Evolutionary conservation across 2,329 filamentous ascomycete species (phyloP), one percentile per base, ranked within the genome.

Genomic region (Fusarium sublunatum): DNA sequence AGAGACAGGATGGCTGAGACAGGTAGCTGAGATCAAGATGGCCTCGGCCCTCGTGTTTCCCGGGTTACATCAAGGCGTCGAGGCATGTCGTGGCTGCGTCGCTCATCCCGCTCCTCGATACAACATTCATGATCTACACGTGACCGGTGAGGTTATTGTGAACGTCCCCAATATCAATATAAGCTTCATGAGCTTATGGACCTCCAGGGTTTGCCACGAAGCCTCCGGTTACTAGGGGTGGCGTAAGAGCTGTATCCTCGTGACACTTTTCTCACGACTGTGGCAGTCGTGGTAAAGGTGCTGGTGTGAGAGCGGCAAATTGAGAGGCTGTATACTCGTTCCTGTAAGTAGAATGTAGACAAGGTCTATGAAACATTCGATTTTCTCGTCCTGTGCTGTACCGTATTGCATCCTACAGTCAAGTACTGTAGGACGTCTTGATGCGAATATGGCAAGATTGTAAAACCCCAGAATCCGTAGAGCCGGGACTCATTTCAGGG

Each of bases 281-380:
- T 58, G 43, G 19, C 19, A 19, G 19, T 19, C 19, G 22, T 42
- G 44, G 26, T 25, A 28, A 36, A 22, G 13, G 26, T 26, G 39
- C 44, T 65, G 61, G 47, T 42, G 56, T 38, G 61, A 61, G 50
- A 35, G 57, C 40, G 52, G 51, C 52, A 57, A 65, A 46, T 26
- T 11, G 19, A 24, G 6, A 24, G 42, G 34, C 34, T 41, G 12
- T 26, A 7, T 28, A 28, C 26, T 28, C 9, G 31, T 11, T 34
- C 12, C 31, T 34, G 26, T 28, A 32, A 12, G 6, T 13, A 34
- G 7, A 28, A 10, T 7, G 6, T 28, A 7, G 26, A 5, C 26
- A 10, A 28, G 6, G 26, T 53, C 31, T 38, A 34, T 43, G n/a
- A 38, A 35, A 25, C n/a, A 25, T 38, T 50, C 32, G 43, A 26